Base-by-base conservation (phyloP, 352 stramenopile species). In the Pythium biforme region DNA sequence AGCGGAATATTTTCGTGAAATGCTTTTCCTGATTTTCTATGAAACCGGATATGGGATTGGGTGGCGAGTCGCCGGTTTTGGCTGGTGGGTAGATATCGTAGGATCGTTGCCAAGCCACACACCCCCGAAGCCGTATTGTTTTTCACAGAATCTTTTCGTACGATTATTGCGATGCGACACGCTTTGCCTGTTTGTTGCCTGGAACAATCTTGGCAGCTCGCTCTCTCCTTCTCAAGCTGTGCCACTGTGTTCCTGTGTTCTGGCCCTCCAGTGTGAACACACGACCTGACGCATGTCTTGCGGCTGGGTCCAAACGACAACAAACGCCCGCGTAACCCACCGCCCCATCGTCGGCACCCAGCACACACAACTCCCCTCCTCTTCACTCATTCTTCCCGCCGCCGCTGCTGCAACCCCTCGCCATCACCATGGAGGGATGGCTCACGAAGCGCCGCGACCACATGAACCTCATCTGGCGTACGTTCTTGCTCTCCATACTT, bases 391-490 rank as follows among this genome's bases (percentile, higher is more conserved):
- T n/a, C 8, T 9, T 22, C 10, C 49, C 25, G 2, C 22, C 22
- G 8, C 19, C 23, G 6, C 23, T 11, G 37, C 20, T 11, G n/a
- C n/a, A n/a, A n/a, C n/a, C n/a, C n/a, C 37, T 12, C 27, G 15
- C 23, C 19, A 26, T 31, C 39, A 77, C 53, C 48, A 95, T 95
- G 86, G 84, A 95, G 62, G 86, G 86, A 68, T 95, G 86, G 86
- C 79, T 95, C 60, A 94, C 86, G 39, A 93, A 94, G 77, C 84
- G 86, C 48, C 82, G 86, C 37, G 86, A 95, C 68, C 86, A 95
- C 76, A 95, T 95, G 86, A 95, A 95, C 71, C 79, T 95, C 66
- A 95, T 95, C 69, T 95, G 86, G 86, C 70, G 86, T 95, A 84
- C 69, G 81, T 49, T 26, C 29, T 23, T 47, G 40, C 54, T 50